Base-by-base conservation (phyloP, 2,329 filamentous ascomycete genomes). In the Pestalotiopsis sp. region DNA sequence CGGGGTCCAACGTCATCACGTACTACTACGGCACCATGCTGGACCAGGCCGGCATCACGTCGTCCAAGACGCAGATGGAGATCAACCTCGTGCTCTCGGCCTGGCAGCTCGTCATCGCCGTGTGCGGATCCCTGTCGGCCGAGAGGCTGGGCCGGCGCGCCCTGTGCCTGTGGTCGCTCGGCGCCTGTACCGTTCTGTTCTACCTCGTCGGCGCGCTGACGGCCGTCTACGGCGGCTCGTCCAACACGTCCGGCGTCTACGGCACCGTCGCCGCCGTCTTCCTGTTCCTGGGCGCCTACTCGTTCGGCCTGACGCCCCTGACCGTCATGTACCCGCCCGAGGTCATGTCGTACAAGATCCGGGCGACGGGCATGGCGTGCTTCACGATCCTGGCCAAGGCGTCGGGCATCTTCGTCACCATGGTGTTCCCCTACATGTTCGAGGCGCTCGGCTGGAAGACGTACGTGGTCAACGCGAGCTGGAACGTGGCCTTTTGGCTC, bases 11-110 rank as follows among this genome's bases (percentile, higher is more conserved):
- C 61, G 80, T 84, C 64, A 79, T 78, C 1, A 81, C 78, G 5
- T 82, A 80, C 69, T 83, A 82, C 71, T 78, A 84, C 4, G 81
- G 82, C 1, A 70, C 73, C 2, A 81, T 83, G 73, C 79, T 87
- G 0, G 76, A 80, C 67, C 82, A 79, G 17, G 84, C 84, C 3
- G 85, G 84, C 2, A 81, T 87, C 52, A 83, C 79, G 1, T 75
- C 82, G 68, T 72, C 77, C 0, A 78, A 77, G 5, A 77, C 80
- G 2, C 85, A 87, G 68, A 77, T 86, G 63, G 63, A 56, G 63
- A 49, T 65, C 39, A 56, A 27, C 23, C 38, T 65, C 17, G 41
- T 65, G n/a, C 63, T 65, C 17, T 56, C 38, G 38, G 68, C 67
- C 38, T 69, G 70, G 66, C 68, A 66, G 13, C 58, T 72, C 23